Evolutionary conservation across 768 basidiomycete genomes (phyloP), one percentile per base, ranked within the genome.

Genomic region (Tulasnella sp.): DNA sequence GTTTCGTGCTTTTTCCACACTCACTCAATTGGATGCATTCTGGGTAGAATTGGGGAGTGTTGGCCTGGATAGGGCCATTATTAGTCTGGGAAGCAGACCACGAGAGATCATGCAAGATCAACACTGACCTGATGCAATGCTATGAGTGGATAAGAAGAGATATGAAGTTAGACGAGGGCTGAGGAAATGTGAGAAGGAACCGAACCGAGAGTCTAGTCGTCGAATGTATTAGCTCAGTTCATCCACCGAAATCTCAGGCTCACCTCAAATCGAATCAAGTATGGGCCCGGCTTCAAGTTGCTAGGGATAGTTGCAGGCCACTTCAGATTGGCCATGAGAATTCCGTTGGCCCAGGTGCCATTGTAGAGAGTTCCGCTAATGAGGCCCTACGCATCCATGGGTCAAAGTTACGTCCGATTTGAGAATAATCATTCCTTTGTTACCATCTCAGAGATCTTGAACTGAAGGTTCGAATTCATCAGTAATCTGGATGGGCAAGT

Each of bases 11-110:
- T 34, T 21, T 12, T 4, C 9, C 10, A 40, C 3, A 38, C 31
- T 68, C n/a, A 68, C 62, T 68, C 38, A 71, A 56, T 56, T 74
- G 79, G 24, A 76, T 74, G 31, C 76, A 81, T 75, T 81, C 81
- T 40, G 81, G 80, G 68, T 81, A 81, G 79, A 81, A 81, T 77
- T 81, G 81, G 44, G 81, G 81, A 31, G 81, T 52, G 56, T 81
- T 80, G 79, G 80, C 58, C 48, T 68, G 34, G 18, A 34, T 34
- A 3, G 16, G 16, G n/a, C 6, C 1, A 34, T 3, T 1, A 68
- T 68, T 8, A 27, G 48, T 8, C 14, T 68, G n/a, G 31, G 21
- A 12, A 34, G 2, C 62, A n/a, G 0, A 68, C 48, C 31, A 5
- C 1, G 62, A 34, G 9, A 34, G 31, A 31, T 16, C 9, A 12